Conservation (phyloP, 768 basidiomycete genomes). For the Cyclocybe cylindracea region DNA sequence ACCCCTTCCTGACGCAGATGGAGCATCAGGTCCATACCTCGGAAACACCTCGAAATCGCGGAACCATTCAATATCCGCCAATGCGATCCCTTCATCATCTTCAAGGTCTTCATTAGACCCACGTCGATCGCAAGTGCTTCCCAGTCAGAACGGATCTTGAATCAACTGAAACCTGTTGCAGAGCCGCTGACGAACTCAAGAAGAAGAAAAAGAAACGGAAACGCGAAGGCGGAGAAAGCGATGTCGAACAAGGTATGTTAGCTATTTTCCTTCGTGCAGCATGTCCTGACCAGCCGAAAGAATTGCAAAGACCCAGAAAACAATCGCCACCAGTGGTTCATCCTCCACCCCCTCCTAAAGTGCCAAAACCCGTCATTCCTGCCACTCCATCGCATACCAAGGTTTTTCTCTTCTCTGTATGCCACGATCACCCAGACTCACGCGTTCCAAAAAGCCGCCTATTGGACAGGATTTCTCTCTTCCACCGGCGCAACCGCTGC, state of each 20-base stretch:
- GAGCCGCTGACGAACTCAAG: constrained; percentile 54
- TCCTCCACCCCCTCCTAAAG: constrained; percentile 48
- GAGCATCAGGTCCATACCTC: constrained; percentile 37
- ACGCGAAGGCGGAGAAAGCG: constrained; percentile 73
- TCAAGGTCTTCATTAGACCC: constrained; percentile 60
- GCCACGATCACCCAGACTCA: constrained; percentile 4
- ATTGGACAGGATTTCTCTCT: constrained; percentile 63
- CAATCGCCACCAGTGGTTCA: constrained; percentile 52
- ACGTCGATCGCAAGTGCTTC: constrained; percentile 55
- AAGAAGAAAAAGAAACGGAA: constrained; percentile 89
- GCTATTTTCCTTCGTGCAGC: neutral
- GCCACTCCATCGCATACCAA: constrained; percentile 47
- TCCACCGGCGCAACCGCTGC: constrained; percentile 48
- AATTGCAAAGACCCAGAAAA: constrained; percentile 57
- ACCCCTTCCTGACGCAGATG: constrained; percentile 54
- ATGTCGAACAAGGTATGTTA: constrained; percentile 57
- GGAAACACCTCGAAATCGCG: constrained; percentile 44
- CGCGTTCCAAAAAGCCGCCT: constrained; percentile 18
- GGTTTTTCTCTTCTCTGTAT: constrained; percentile 33
- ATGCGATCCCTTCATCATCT: constrained; percentile 47
- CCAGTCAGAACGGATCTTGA: neutral
- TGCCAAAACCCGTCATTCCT: constrained; percentile 52
- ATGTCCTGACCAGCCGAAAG: constrained; percentile 27
- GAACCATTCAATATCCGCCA: constrained; percentile 43
- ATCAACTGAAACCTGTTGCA: constrained; percentile 11